phyloP scores from a whole-genome alignment of 2,329 filamentous ascomycete species.

The Fusarium sp. region DNA sequence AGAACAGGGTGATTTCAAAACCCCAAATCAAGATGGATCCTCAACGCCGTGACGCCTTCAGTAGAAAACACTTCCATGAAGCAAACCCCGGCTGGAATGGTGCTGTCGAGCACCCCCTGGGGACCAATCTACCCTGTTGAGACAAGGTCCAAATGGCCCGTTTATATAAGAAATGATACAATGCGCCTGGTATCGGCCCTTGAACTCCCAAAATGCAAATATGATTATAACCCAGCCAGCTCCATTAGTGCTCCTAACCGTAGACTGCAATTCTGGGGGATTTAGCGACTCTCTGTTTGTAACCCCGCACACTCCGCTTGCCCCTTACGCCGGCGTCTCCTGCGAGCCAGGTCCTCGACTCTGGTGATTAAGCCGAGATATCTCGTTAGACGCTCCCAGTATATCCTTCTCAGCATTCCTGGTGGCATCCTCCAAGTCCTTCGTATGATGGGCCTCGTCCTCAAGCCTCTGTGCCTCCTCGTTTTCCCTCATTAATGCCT shows the following conservation, averaged over 20 bases:
- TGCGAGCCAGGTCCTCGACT: conserved; percentile 19
- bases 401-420: conserved; percentile 41
- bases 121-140: neutral
- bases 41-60: conserved; percentile 24
- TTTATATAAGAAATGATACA: conserved; percentile 42
- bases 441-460: conserved; percentile 56
- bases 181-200: conserved; percentile 39
- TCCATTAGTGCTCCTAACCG: conserved; percentile 42
- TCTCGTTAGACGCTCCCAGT: conserved; percentile 21
- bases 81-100: conserved; percentile 7
- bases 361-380: conserved; percentile 21
- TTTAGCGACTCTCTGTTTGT: conserved; percentile 43
- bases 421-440: conserved; percentile 43
- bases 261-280: conserved; percentile 31
- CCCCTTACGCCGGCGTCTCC: conserved; percentile 26
- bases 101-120: conserved; percentile 6
- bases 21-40: conserved; percentile 2
- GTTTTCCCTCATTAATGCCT: conserved; percentile 63
- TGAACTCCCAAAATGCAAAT: conserved; percentile 43
- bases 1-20: conserved; percentile 7
- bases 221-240: conserved; percentile 37
- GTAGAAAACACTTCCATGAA: neutral
- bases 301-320: conserved; percentile 20
- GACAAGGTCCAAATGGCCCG: conserved; percentile 11
- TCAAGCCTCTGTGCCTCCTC: conserved; percentile 66